Evolutionary conservation across 106 monocot genomes (phyloP).

Genomic region (Acorus calamus): DNA sequence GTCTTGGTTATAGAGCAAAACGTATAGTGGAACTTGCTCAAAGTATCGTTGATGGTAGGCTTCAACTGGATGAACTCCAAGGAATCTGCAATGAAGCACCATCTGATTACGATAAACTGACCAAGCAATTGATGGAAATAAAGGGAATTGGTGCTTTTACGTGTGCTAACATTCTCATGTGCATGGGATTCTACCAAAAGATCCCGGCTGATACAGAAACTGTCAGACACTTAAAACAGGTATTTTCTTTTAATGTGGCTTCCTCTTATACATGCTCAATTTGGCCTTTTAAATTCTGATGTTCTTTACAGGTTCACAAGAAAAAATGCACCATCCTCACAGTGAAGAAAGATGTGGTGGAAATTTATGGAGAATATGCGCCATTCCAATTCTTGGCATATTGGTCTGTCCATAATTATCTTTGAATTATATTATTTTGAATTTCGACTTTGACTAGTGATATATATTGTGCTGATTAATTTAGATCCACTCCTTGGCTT

Average conservation of each 20-base stretch:
- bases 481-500: background rate
- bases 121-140: slow-evolving; percentile 31
- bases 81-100: slow-evolving; percentile 21
- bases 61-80: slow-evolving; percentile 42
- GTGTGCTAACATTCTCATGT: slow-evolving; percentile 78
- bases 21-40: slow-evolving; percentile 54
- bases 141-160: slow-evolving; percentile 77
- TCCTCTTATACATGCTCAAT: too few species aligned
- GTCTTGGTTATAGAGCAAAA: slow-evolving; percentile 63
- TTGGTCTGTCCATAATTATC: slow-evolving; percentile 24
- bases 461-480: too few species aligned
- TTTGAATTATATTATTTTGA: too few species aligned
- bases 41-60: slow-evolving; percentile 26
- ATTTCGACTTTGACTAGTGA: too few species aligned
- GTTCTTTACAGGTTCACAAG: slow-evolving; percentile 37
- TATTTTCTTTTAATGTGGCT: background rate
- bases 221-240: slow-evolving; percentile 59
- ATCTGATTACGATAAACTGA: slow-evolving; percentile 33
- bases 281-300: background rate
- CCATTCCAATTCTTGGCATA: slow-evolving; percentile 83
- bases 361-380: slow-evolving; percentile 56
- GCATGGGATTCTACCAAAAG: slow-evolving; percentile 73
- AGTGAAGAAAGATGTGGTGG: slow-evolving; percentile 24
- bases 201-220: slow-evolving; percentile 75
- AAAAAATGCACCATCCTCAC: slow-evolving; percentile 15